Evolutionary conservation across 2,329 filamentous ascomycete species (phyloP).

Genomic region (Fusarium continuum): DNA sequence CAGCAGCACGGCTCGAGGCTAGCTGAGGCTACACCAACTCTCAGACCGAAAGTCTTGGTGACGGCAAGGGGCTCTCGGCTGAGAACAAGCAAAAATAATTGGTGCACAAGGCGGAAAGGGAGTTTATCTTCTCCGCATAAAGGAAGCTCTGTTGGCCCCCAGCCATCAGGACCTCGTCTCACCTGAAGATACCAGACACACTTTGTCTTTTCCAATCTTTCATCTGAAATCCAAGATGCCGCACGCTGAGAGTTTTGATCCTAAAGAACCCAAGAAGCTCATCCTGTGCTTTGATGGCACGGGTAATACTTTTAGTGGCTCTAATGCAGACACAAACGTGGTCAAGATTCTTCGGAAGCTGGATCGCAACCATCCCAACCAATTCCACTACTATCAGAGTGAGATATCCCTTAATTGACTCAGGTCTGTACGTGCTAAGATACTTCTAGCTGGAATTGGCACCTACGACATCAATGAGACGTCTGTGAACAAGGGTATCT

Average conservation of each 20-base stretch:
- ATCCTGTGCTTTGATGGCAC: constrained; percentile 61
- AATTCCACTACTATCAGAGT: constrained; percentile 62
- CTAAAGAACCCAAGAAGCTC: constrained; percentile 50
- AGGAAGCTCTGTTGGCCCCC: constrained; percentile 14
- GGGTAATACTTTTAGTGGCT: constrained; percentile 57
- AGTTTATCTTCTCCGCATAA: constrained; percentile 8
- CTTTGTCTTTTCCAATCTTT: neutral
- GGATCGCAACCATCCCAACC: constrained; percentile 54
- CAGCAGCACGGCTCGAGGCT: neutral
- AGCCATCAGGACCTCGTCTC: neutral
- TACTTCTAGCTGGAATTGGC: constrained; percentile 55
- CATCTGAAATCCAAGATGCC: constrained; percentile 19
- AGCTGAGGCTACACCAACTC: constrained; percentile 6
- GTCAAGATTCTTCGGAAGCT: constrained; percentile 60
- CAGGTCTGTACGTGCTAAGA: neutral
- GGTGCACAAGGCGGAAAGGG: neutral
- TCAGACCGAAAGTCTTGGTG: neutral
- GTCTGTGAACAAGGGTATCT: constrained; percentile 51
- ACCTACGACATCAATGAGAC: constrained; percentile 58
- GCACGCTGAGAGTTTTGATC: constrained; percentile 13
- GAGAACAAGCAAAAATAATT: neutral
- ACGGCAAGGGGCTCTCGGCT: neutral
- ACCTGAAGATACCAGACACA: neutral
- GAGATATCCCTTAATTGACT: neutral
- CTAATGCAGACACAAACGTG: constrained; percentile 62